Evolutionary conservation across 2,329 filamentous ascomycete genomes (phyloP).

Genomic region (Verticillium albo-atrum): DNA sequence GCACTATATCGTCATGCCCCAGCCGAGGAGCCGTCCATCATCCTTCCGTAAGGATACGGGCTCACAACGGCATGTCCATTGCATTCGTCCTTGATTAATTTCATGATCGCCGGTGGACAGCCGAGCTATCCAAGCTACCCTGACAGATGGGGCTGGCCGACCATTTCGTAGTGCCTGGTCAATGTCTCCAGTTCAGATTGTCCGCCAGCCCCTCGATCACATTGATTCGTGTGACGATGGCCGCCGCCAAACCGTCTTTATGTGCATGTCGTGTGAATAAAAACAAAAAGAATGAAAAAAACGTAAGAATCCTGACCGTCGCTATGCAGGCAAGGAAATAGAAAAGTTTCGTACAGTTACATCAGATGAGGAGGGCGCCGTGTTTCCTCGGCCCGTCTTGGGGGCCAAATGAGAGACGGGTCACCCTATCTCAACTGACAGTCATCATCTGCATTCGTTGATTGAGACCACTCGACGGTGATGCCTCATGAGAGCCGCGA

Average conservation of each 20-base stretch:
- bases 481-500: conserved; percentile 45
- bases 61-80: not conserved
- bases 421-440: conserved; percentile 39
- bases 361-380: not conserved
- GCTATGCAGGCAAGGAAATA: conserved; percentile 16
- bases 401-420: not conserved
- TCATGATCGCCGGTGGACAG: not conserved
- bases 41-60: not conserved
- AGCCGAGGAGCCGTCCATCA: not conserved
- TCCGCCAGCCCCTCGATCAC: not conserved
- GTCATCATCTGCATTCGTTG: conserved; percentile 63
- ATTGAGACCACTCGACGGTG: conserved; percentile 44
- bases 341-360: conserved; percentile 16
- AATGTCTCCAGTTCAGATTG: not conserved
- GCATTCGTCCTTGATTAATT: not conserved
- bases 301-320: conserved; percentile 9
- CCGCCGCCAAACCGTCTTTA: conserved; percentile 4
- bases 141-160: not conserved
- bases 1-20: not conserved
- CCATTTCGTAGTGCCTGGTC: not conserved
- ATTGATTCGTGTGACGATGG: not conserved
- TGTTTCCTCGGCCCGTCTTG: not conserved
- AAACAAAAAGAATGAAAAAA: conserved; percentile 5
- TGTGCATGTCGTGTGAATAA: conserved; percentile 8
- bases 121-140: not conserved